Evolutionary conservation across 2,329 filamentous ascomycete genomes (phyloP).

Genomic region (Blastomyces percursus): DNA sequence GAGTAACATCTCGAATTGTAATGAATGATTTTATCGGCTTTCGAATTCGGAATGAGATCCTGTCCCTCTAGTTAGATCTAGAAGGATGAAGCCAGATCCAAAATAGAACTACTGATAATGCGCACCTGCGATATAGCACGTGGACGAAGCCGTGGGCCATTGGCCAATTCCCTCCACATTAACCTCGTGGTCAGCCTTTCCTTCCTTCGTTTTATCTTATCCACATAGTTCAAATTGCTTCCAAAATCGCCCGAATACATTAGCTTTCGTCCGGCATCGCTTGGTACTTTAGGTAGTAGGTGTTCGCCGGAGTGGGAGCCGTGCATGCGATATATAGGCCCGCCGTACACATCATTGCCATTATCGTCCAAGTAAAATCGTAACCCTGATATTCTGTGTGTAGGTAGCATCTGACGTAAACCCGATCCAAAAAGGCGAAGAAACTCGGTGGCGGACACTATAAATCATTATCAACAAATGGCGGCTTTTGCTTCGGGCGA

Average conservation of each 20-base stretch:
- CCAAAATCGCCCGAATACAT: constrained; percentile 81
- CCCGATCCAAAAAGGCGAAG: constrained; percentile 46
- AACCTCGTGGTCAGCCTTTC: constrained; percentile 55
- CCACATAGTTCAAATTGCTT: constrained; percentile 46
- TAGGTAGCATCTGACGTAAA: constrained; percentile 42
- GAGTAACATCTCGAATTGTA: constrained; percentile 82
- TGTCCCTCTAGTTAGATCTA: constrained; percentile 25
- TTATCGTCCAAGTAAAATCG: constrained; percentile 23
- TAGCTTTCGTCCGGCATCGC: constrained; percentile 59
- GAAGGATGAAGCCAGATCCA: neutral
- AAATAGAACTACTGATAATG: neutral
- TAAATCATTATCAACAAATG: neutral
- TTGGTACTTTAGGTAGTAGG: constrained; percentile 74
- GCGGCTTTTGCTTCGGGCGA: neutral
- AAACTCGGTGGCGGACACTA: constrained; percentile 35
- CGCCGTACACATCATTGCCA: constrained; percentile 17
- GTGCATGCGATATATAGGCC: constrained; percentile 32
- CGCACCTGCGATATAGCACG: constrained; percentile 58
- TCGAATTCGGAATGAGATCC: constrained; percentile 64
- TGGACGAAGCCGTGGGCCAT: constrained; percentile 49
- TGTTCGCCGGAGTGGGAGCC: constrained; percentile 36
- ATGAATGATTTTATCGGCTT: constrained; percentile 77
- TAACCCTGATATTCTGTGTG: constrained; percentile 24
- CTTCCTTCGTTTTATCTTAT: constrained; percentile 46
- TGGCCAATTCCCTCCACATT: constrained; percentile 70